phyloP scores from a whole-genome alignment of 163 green algal species.

The Chloroidium sp. region DNA sequence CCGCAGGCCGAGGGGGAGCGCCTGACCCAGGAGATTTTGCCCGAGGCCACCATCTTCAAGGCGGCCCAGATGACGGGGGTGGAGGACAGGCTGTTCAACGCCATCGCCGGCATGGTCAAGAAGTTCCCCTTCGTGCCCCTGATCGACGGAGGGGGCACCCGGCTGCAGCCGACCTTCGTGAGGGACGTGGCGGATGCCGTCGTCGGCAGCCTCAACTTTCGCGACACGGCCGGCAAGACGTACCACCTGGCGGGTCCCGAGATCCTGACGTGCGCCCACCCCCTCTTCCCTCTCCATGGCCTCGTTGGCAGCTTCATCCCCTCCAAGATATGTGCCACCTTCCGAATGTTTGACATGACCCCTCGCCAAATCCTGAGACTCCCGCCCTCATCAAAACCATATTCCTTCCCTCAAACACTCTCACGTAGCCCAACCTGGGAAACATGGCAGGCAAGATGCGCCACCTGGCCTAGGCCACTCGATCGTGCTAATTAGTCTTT shows the following conservation, averaged over 20 bases:
- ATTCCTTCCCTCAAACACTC: no score
- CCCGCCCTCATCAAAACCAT: no score
- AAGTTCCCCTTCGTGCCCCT: slow-evolving; percentile 61
- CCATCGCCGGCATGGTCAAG: slow-evolving; percentile 56
- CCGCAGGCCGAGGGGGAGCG: slow-evolving; percentile 67
- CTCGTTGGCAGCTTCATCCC: no score
- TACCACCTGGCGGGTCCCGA: slow-evolving; percentile 85
- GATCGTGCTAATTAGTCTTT: no score
- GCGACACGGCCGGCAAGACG: slow-evolving; percentile 60
- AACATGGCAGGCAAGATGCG: no score
- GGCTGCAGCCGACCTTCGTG: slow-evolving; percentile 78
- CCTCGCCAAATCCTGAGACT: no score
- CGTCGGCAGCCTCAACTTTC: slow-evolving; percentile 52
- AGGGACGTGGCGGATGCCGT: slow-evolving; percentile 81
- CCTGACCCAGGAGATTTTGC: slow-evolving; percentile 55
- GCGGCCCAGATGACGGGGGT: slow-evolving; percentile 68
- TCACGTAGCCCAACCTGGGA: no score
- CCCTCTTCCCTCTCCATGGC: no score
- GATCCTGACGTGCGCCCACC: slow-evolving; percentile 51
- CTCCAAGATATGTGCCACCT: no score
- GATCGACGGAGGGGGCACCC: slow-evolving; percentile 59
- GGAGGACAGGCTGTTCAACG: slow-evolving; percentile 92
- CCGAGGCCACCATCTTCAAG: slow-evolving; percentile 62
- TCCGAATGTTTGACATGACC: no score
- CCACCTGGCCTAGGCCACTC: no score